Base-by-base conservation (phyloP, 345 rosid genomes). In the Euphorbia lathyris region DNA sequence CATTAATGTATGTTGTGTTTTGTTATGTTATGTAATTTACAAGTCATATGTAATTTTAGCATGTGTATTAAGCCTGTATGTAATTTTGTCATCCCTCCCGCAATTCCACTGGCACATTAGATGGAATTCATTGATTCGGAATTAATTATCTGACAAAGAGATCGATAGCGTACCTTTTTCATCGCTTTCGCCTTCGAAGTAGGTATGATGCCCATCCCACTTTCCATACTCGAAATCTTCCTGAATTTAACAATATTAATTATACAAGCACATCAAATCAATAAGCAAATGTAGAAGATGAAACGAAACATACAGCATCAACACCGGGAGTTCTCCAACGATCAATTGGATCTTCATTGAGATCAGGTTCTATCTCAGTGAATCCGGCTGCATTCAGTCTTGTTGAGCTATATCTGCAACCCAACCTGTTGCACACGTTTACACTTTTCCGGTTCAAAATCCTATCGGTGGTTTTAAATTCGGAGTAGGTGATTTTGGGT, bases 201-300 rank as follows among this genome's bases (percentile, higher is more conserved):
- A 93, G 58, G 98, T 93, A 60, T 90, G 98, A 80, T 88, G 93
- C 5, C 82, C 98, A 76, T 93, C 98, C 51, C 83, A 88, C 57
- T 84, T 76, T 3, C 98, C 97, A 71, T 84, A 93, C 66, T 79
- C 58, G 40, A 93, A 93, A 78, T 93, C 97, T 19, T 93, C 98
- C 97, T 93, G 69, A 19, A 50, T 61, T 56, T 36, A 75, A 72
- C 47, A 62, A 47, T 27, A 57, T 22, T 11, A 17, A 57, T 22
- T 7, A 17, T 45, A 29, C 58, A 56, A 56, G 32, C 30, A 9
- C 60, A 8, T 14, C 25, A 25, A 26, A 58, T 27, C 27, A 7
- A 27, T 8, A 56, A 23, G 17, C 34, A 58, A 58, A 48, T 17
- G 7, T 9, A 19, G 16, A 69, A 47, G 5, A 4, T 14, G 52